Evolutionary conservation across 805 yeast genomes (phyloP).

Genomic region (Candida boidinii): DNA sequence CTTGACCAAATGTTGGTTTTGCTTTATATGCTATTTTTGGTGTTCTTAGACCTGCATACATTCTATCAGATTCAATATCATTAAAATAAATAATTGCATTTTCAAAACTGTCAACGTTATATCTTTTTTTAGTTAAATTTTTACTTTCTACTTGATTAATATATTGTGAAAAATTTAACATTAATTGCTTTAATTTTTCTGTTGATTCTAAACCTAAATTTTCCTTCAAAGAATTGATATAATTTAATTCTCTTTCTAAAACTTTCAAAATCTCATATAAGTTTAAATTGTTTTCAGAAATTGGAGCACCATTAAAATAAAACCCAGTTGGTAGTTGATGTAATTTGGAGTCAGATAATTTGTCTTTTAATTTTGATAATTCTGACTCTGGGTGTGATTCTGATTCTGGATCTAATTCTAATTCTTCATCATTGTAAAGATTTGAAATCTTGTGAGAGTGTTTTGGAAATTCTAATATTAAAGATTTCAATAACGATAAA

Average conservation of each 20-base stretch:
- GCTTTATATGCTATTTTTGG: constrained; percentile 40
- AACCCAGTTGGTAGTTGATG: constrained; percentile 36
- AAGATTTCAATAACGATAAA: constrained; percentile 26
- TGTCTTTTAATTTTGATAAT: too few species aligned
- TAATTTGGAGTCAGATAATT: too few species aligned
- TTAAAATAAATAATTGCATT: constrained; percentile 61
- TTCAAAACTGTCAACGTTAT: constrained; percentile 10
- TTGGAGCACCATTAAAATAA: constrained; percentile 62
- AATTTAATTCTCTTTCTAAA: constrained; percentile 27
- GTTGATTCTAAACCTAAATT: constrained; percentile 10
- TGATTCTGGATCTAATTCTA: constrained; percentile 1
- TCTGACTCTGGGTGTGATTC: too few species aligned
- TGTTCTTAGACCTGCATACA: constrained; percentile 37
- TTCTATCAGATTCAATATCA: constrained; percentile 58
- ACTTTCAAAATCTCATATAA: constrained; percentile 31
- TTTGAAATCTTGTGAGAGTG: constrained; percentile 32
- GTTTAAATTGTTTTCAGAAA: constrained; percentile 36
- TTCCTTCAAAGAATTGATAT: constrained; percentile 2
- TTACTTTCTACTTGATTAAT: constrained; percentile 6
- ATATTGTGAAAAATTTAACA: constrained; percentile 29
- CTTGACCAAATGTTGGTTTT: constrained; percentile 39
- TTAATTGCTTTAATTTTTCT: constrained; percentile 17
- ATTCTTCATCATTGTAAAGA: constrained; percentile 7
- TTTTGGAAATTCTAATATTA: constrained; percentile 49
- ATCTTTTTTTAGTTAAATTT: constrained; percentile 10